These are phyloP conservation scores for Ceratocystis albifundus DNA, from an alignment of 2,329 filamentous ascomycete genomes.

Conservation along the genomic window DNA sequence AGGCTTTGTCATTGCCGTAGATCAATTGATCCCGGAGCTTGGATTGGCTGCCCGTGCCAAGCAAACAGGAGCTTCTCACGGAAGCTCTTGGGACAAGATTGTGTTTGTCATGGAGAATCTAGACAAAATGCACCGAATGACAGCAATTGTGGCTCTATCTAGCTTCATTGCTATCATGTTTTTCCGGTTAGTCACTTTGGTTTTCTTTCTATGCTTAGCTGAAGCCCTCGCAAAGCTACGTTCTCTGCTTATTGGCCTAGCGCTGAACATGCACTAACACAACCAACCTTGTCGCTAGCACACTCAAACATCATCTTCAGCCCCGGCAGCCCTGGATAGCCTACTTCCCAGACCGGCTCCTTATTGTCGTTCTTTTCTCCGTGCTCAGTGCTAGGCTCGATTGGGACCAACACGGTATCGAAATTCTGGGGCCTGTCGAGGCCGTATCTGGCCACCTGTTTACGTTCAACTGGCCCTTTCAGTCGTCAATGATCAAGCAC, in stretches of 20 bases:
- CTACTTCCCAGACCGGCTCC: slow-evolving; percentile 82
- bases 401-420: slow-evolving; percentile 72
- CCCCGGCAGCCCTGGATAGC: slow-evolving; percentile 68
- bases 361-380: slow-evolving; percentile 77
- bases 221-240: not conserved
- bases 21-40: slow-evolving; percentile 84
- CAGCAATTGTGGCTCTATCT: slow-evolving; percentile 60
- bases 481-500: slow-evolving; percentile 61
- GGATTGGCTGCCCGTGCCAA: slow-evolving; percentile 60
- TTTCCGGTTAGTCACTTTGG: slow-evolving; percentile 49
- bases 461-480: slow-evolving; percentile 76
- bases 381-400: slow-evolving; percentile 63
- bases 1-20: slow-evolving; percentile 89
- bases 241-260: not conserved
- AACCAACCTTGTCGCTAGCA: slow-evolving; percentile 27
- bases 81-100: slow-evolving; percentile 77
- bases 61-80: slow-evolving; percentile 57
- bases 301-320: slow-evolving; percentile 69
- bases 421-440: slow-evolving; percentile 71
- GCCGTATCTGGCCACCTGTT: slow-evolving; percentile 61
- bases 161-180: slow-evolving; percentile 85
- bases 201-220: not conserved
- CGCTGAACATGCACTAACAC: not conserved
- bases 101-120: slow-evolving; percentile 62
- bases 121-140: slow-evolving; percentile 57